Evolutionary conservation across 192 early-diverging fungal genomes (phyloP), one percentile per base, ranked within the genome.

Genomic region (Podila epicladia): DNA sequence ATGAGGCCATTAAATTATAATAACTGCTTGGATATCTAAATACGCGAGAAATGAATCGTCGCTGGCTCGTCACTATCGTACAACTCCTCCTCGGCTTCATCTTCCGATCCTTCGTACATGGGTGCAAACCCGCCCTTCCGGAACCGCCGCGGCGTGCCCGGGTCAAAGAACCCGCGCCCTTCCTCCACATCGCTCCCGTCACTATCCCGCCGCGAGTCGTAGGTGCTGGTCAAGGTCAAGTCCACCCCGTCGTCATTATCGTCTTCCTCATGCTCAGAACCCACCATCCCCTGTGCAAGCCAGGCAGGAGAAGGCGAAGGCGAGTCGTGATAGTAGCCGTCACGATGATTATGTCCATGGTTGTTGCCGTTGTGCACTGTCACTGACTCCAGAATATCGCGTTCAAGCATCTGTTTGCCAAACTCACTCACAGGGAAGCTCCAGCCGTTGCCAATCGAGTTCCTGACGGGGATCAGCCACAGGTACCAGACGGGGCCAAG

Each of bases 381-480:
- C 8, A 55, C 53, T 1, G 53, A 55, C 17, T 55, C 53, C 9
- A 55, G 19, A 8, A 12, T 26, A 55, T 26, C 24, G 24, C 24
- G 20, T 59, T 82, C 72, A 53, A 84, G 82, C 74, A 87, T 87
- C 32, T 71, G 68, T 59, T 62, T 89, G 64, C 70, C 76, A 37
- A 72, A 79, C 45, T 80, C 86, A 50, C 70, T 88, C 17, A 87
- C 83, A 20, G 89, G 83, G 63, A 85, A 91, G 9, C 77, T 73
- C 59, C 84, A 65, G 5, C 89, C 89, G 38, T 89, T 84, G 61
- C 89, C 89, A 5, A 80, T 45, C n/a, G 87, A 82, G 45, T 87
- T 87, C 9, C 62, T 62, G 2, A 84, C 72, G 0, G 91, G 91
- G 28, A 91, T 57, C 35, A 90, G 66, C 91, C 91, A 92, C 48